These are phyloP conservation scores for Trichoderma orchidacearum DNA, from an alignment of 495 filamentous ascomycete genomes.

Conservation along the genomic window DNA sequence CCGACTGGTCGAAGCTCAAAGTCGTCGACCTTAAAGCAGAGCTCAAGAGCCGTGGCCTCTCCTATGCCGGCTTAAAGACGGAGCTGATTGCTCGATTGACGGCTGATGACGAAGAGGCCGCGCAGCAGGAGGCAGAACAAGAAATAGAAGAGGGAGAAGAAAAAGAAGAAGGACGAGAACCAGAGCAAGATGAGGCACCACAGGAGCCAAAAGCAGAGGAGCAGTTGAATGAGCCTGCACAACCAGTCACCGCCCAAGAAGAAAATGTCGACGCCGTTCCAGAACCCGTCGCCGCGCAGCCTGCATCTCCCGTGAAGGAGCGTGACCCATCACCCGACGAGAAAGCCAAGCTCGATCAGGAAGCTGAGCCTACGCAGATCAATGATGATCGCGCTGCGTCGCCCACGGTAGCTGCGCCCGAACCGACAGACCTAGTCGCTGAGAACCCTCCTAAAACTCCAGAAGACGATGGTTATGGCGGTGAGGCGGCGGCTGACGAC, in stretches of 20 bases:
- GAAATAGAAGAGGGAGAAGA: constrained; percentile 2
- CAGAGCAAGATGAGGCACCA: neutral
- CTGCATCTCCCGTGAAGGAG: neutral
- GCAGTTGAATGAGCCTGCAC: neutral
- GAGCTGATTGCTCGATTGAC: constrained; percentile 40
- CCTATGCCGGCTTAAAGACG: constrained; percentile 42
- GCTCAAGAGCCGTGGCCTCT: constrained; percentile 40
- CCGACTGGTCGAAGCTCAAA: constrained; percentile 42
- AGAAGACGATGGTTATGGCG: neutral
- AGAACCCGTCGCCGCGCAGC: neutral
- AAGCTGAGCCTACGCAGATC: neutral
- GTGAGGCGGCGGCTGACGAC: constrained; percentile 6
- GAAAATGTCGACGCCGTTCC: neutral
- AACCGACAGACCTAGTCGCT: neutral
- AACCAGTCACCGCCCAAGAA: neutral
- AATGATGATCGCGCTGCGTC: neutral
- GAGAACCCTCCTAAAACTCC: neutral
- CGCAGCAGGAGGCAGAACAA: constrained; percentile 5
- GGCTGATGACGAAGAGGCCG: constrained; percentile 9
- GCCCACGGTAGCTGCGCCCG: neutral
- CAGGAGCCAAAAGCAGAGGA: constrained; percentile 1
- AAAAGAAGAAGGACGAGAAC: constrained; percentile 5
- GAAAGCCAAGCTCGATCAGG: neutral
- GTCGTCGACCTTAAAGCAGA: constrained; percentile 45
- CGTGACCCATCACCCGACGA: neutral